phyloP scores from a whole-genome alignment of 768 basidiomycete genomes.

The Phallus indusiatus region DNA sequence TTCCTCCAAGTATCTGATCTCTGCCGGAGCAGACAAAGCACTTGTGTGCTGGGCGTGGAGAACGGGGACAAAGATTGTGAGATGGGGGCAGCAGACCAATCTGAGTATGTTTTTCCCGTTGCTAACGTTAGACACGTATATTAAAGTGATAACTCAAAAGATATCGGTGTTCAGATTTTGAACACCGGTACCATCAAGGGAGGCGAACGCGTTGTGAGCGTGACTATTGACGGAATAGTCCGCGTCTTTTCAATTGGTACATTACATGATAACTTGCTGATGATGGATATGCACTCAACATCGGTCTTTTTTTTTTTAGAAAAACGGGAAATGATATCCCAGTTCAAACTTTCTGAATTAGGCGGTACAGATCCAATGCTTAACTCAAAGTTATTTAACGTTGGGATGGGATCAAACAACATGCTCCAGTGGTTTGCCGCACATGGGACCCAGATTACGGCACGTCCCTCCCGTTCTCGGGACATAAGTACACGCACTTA shows the following conservation, averaged over 20 bases:
- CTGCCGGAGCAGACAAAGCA: conserved; percentile 65
- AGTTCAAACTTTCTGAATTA: conserved; percentile 79
- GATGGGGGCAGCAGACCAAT: conserved; percentile 90
- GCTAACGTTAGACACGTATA: not conserved
- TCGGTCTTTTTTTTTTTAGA: conserved; percentile 27
- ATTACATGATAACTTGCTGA: conserved; percentile 18
- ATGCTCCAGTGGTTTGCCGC: conserved; percentile 94
- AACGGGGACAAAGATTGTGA: conserved; percentile 76
- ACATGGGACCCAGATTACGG: conserved; percentile 85
- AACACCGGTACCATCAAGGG: conserved; percentile 29
- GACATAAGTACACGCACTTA: not conserved
- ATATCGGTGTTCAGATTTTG: conserved; percentile 83
- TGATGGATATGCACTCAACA: not conserved
- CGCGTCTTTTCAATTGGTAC: conserved; percentile 84
- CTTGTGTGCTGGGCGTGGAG: conserved; percentile 89
- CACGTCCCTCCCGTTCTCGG: conserved; percentile 25
- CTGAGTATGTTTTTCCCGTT: conserved; percentile 29
- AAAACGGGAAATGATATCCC: conserved; percentile 82
- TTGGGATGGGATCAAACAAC: conserved; percentile 75
- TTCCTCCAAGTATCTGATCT: conserved; percentile 76
- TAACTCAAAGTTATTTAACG: conserved; percentile 59
- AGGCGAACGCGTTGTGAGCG: conserved; percentile 79
- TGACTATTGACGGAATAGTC: conserved; percentile 88
- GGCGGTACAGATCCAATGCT: conserved; percentile 58
- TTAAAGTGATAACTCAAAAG: not conserved